Evolutionary conservation across 2,329 filamentous ascomycete genomes (phyloP), one percentile per base, ranked within the genome.

Genomic region (Elsinoe australis): DNA sequence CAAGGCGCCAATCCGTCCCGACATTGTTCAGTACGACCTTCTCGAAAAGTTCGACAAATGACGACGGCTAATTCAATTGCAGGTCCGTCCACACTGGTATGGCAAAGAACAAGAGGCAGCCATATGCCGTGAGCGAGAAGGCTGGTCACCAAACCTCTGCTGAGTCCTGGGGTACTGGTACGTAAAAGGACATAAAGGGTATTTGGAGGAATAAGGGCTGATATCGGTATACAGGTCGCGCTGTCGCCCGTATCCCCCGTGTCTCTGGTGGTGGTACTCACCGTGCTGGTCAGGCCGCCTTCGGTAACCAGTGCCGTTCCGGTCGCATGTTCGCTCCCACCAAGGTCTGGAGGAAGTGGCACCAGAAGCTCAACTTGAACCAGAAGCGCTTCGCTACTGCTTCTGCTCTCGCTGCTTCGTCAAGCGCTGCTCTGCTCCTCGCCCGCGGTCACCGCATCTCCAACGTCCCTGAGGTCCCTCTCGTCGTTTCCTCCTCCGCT

Each of bases 321-420:
- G 92, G 94, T 79, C 92, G 92, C 78, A 98, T 98, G 92, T 98
- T 98, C 78, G 92, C 92, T 63, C 92, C 92, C 61, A 98, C 92
- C 76, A 98, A 98, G 85, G 85, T 95, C 78, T 98, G 92, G 94
- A 82, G 92, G 73, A 95, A 95, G 80, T 98, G 92, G 94, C 92
- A 98, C 81, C 81, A 95, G 80, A 96, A 96, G 88, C 82, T 98
- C 82, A 95, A 94, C 82, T 82, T 94, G 74, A 85, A 85, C 73
- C 92, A 98, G 82, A 95, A 92, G 87, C 92, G 92, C 66, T 98
- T 95, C 73, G 92, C 92, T 74, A 94, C 88, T 67, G 87, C 87
- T 71, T 98, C 92, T 65, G 92, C 92, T 67, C 80, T 98, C 65
- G 92, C 92, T 74, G 92, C 92, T 64, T 95, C 92, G 60, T 90